Evolutionary conservation across 257 asterid genomes (phyloP), one percentile per base, ranked within the genome.

Genomic region (Nicotiana benthamiana): DNA sequence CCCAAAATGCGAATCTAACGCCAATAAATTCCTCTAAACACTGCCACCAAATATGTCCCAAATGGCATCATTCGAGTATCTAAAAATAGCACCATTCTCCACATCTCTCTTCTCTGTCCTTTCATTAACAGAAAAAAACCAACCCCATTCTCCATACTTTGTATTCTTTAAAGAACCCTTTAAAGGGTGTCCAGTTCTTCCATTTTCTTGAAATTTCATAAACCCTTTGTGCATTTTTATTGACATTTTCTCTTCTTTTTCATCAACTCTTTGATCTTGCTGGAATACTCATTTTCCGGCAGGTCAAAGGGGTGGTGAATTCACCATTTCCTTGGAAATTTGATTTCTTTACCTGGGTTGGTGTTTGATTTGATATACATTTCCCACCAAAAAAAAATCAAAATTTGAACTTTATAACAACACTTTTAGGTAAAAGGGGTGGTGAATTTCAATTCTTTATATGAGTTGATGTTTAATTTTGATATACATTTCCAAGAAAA

Each of bases 1-100:
- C 75, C 26, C 68, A 77, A 82, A 18, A 46, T 30, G 66, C 28
- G 4, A 20, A 88, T 89, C 90, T 82, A 43, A 88, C 84, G 90
- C 89, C 89, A 75, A 54, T 32, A 56, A 83, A 78, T 78, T 28
- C 43, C 43, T n/a, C 72, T 0, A 36, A 4, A 67, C 11, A 22
- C 3, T 48, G 82, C 82, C 64, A 57, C 22, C 51, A 82, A 59
- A 65, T 77, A 5, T 59, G 60, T 79, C 32, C 26, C 43, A 43
- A 13, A 62, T 61, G 87, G 91, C 89, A 87, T 87, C 20, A 87
- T 88, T 57, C 12, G 20, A 57, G 16, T 1, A 62, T 27, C 11
- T 7, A 28, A 64, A 30, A 64, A 72, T 15, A 72, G 40, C 11
- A 46, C 59, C 77, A 70, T 70, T 70, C 32, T 40, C 56, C 53